Percentiles rank a stretch among this genome's conserved stretches.
phyloP scores from a whole-genome alignment of 1,284 basidiomycete species.

The Phellopilus nigrolimitatus region DNA sequence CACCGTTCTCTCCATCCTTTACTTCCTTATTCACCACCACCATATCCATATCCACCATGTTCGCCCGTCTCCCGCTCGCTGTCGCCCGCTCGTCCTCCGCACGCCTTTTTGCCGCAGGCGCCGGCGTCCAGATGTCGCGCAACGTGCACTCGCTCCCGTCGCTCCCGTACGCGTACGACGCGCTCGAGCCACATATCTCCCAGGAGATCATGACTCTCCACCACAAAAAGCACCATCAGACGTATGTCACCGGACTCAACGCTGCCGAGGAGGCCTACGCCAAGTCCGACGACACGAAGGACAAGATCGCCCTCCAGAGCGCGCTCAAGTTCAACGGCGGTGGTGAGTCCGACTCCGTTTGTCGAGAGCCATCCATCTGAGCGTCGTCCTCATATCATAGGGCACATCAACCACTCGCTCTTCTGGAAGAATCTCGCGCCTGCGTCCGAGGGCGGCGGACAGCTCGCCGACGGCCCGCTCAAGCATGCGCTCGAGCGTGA shows the following conservation, averaged over 20 bases:
- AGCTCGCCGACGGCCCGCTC: slow-evolving; percentile 67
- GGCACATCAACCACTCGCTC: slow-evolving; percentile 88
- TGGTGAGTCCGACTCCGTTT: slow-evolving; percentile 42
- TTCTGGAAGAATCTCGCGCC: slow-evolving; percentile 97
- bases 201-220: slow-evolving; percentile 89
- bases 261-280: slow-evolving; percentile 84
- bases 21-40: slow-evolving; percentile 3
- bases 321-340: slow-evolving; percentile 92
- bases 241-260: slow-evolving; percentile 89
- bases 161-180: slow-evolving; percentile 89
- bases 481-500: slow-evolving; percentile 78
- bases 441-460: slow-evolving; percentile 56
- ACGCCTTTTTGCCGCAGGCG: slow-evolving; percentile 12
- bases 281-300: slow-evolving; percentile 63
- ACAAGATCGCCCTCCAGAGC: slow-evolving; percentile 80
- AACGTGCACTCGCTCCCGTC: slow-evolving; percentile 71
- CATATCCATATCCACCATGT: slow-evolving; percentile 13
- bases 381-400: slow-evolving; percentile 35
- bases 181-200: slow-evolving; percentile 74
- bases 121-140: slow-evolving; percentile 25
- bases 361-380: neutral
- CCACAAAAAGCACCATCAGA: slow-evolving; percentile 94
- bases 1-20: neutral
- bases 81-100: slow-evolving; percentile 7
- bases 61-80: slow-evolving; percentile 11